Base-by-base conservation (phyloP, 1,139 yeast genomes). In the Hyphopichia wangnamkhiaoensis region DNA sequence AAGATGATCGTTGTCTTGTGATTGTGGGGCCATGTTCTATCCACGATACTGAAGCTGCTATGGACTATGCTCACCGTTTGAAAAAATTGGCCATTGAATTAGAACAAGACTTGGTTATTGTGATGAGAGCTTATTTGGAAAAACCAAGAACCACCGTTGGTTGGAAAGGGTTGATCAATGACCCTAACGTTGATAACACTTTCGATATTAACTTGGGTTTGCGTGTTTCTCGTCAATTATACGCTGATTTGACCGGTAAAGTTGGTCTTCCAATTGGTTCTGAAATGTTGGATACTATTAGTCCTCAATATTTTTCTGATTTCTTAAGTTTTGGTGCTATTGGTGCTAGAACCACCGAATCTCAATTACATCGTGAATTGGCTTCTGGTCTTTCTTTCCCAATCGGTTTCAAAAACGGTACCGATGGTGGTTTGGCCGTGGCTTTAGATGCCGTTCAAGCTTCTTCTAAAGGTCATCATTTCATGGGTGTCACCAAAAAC, bases 111-210 rank as follows among this genome's bases (percentile, higher is more conserved):
- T 76, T 93, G 41, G 79, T 81, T 48, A 83, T 93, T 45, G 86
- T 93, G 45, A 93, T 93, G 98, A 83, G 98, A 71, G 98, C 98
- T 3, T 93, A 93, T 72, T 76, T 93, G 57, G 98, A 93, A 67
- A 93, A 93, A 68, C 98, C 98, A 49, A 82, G 98, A 71, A 93
- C 98, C 39, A 93, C 98, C 18, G 98, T 93, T 38, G 98, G 98
- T 45, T 93, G 98, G 98, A 93, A 93, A 68, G 98, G 97, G 49
- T 76, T 93, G 54, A 91, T 93, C 57, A 93, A 93, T 63, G 98
- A 93, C 65, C 98, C 98, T 18, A 96, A 93, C 56, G 85, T 93
- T 52, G 96, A 93, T 61, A 91, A 89, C 44, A 79, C 97, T 41
- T 91, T 88, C 82, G 82, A 90, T 54, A 93, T 93, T 63, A 93